Base-by-base conservation (phyloP, 306 rosid species). In the Delonix regia region DNA sequence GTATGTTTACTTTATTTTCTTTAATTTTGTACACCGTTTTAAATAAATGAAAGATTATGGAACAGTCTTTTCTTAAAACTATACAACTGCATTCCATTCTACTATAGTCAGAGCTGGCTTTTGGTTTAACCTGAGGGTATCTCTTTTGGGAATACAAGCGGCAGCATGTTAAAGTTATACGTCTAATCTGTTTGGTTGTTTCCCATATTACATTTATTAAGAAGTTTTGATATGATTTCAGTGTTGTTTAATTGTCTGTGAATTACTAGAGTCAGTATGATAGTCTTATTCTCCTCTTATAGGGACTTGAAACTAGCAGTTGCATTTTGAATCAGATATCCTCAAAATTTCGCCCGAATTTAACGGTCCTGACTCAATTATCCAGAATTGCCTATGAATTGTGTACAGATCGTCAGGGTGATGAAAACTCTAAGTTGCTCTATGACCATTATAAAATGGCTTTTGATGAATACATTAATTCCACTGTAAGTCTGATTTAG, bases 321-420 rank as follows among this genome's bases (percentile, higher is more conserved):
- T 16, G 27, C 21, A 56, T 14, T 11, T 24, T 14, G 34, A 22
- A 56, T 56, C 63, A 22, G 34, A 10, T 33, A 15, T 44, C 42
- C 57, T 60, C 28, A 22, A 61, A 22, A 18, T 4, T 5, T 2
- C 1, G n/a, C 33, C 14, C 0, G 28, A 3, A 6, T 16, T 27
- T 12, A 18, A 9, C 21, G 60, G 39, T 51, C 81, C 60, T 81
- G 70, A 81, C 73, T 75, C 25, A 6, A 15, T 16, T 69, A 28
- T 59, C 61, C 83, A 92, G 94, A 65, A 87, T 85, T 79, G 91
- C 85, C 45, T 87, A 88, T 82, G 85, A 88, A 70, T 82, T 88
- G 88, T 92, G 97, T 75, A 88, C 94, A 78, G 69, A 82, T 68
- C 83, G 39, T 87, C 85, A 2, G 83, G 33, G 69, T 13, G 2